Evolutionary conservation across 352 stramenopile species (phyloP), one percentile per base, ranked within the genome.

Genomic region (Phytopythium kandeliae): DNA sequence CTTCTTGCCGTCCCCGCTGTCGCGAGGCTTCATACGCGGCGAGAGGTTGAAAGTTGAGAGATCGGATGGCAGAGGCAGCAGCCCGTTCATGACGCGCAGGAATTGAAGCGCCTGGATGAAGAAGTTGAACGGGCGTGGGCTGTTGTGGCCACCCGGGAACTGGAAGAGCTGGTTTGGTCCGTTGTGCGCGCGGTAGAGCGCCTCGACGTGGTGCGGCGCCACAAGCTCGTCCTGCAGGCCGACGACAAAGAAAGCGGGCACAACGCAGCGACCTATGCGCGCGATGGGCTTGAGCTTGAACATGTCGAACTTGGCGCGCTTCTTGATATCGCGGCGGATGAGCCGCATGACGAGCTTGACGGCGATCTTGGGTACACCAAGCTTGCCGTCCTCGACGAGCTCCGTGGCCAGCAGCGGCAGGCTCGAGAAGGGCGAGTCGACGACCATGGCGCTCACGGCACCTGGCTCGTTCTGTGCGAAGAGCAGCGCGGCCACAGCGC

Each of bases 251-350:
- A 94, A 92, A 4, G 78, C 63, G 5, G 83, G 83, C 21, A 85
- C 80, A 9, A 63, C 65, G 48, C 62, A 92, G 64, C 87, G 84
- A 63, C 81, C 60, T 2, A 94, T 57, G 33, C 78, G 84, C 17
- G 62, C 69, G 45, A 92, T 87, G 0, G 83, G 83, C 35, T 89
- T 92, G 42, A 94, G 60, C 57, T 94, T 89, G 57, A 89, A 92
- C 75, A 92, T 89, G 55, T 94, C 83, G 58, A 94, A 94, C 54
- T 91, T 89, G 37, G 83, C 83, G 45, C 83, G 62, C 5, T 75
- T 73, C 55, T 87, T 89, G 40, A 94, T 89, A 57, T 92, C 78
- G 1, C 75, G 61, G 43, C 80, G 76, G 44, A 94, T 85, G 16
- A 94, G 58, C 25, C 78, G 58, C 80, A 94, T 87, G 7, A 94